Evolutionary conservation across 495 filamentous ascomycete genomes (phyloP).

Genomic region (Rhypophila decipiens): DNA sequence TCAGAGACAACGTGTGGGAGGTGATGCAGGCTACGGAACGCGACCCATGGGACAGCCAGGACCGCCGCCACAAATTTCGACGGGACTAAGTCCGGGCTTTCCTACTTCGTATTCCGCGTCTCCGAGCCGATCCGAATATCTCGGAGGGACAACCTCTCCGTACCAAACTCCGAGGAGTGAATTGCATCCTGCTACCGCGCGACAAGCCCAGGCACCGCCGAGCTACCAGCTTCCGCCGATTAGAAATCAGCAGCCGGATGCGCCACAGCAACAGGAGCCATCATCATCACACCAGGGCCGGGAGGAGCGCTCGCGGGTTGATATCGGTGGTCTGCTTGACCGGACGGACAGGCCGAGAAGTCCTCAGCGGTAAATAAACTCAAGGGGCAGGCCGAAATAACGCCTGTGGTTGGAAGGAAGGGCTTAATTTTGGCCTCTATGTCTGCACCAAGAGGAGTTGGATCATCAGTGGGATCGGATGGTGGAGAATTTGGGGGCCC

Average conservation of each 20-base stretch:
- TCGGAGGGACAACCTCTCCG: conserved; percentile 25
- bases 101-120: conserved; percentile 32
- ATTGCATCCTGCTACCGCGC: conserved; percentile 21
- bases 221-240: conserved; percentile 50
- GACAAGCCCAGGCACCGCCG: conserved; percentile 28
- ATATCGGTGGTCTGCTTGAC: conserved; percentile 50
- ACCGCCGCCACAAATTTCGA: conserved; percentile 24
- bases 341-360: conserved; percentile 29
- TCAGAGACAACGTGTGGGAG: conserved; percentile 27
- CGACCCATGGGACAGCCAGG: conserved; percentile 22
- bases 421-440: too few species aligned
- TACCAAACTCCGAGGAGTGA: conserved; percentile 45
- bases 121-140: conserved; percentile 34
- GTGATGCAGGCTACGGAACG: conserved; percentile 30
- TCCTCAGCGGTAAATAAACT: not conserved
- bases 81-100: conserved; percentile 23
- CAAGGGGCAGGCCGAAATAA: too few species aligned
- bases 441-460: too few species aligned
- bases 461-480: too few species aligned
- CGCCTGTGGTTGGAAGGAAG: too few species aligned
- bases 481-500: too few species aligned
- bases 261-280: conserved; percentile 16
- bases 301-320: conserved; percentile 45
- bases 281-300: conserved; percentile 24
- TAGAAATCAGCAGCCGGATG: conserved; percentile 33